Evolutionary conservation across 1,284 basidiomycete species (phyloP).

Genomic region (Neolentinus lepideus): DNA sequence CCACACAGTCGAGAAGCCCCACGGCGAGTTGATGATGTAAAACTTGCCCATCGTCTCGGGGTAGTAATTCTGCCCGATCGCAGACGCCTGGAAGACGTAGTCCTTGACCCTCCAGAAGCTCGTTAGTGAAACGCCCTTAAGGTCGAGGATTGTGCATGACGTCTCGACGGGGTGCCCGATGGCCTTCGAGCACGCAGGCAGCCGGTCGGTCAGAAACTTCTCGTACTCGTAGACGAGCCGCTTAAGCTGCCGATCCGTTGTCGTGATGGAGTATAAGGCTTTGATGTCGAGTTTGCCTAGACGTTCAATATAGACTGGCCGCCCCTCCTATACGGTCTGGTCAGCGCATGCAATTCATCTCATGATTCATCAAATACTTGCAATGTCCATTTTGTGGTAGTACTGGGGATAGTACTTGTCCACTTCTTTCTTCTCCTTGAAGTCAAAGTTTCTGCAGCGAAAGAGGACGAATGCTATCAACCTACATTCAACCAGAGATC

Average conservation of each 20-base stretch:
- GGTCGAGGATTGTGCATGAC: conserved; percentile 97
- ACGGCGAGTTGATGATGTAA: conserved; percentile 94
- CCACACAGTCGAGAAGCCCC: conserved; percentile 91
- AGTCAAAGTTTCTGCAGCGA: conserved; percentile 71
- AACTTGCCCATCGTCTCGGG: conserved; percentile 95
- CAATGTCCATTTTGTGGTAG: conserved; percentile 96
- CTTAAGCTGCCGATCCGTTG: conserved; percentile 84
- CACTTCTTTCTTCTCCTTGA: conserved; percentile 79
- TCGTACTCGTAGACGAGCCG: conserved; percentile 95
- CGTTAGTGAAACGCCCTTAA: conserved; percentile 74
- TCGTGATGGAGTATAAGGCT: conserved; percentile 77
- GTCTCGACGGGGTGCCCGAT: conserved; percentile 90
- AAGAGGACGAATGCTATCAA: neutral
- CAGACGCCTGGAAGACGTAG: conserved; percentile 78
- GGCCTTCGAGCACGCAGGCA: conserved; percentile 76
- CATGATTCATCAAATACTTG: conserved; percentile 21
- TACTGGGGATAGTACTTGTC: conserved; percentile 94
- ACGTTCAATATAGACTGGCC: conserved; percentile 93
- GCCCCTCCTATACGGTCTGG: conserved; percentile 68
- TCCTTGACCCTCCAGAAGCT: conserved; percentile 92
- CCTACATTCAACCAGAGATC: neutral
- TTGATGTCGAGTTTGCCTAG: conserved; percentile 88
- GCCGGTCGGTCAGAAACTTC: conserved; percentile 72
- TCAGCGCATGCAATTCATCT: neutral
- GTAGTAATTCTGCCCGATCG: conserved; percentile 89